Evolutionary conservation across 1,139 yeast species (phyloP), one percentile per base, ranked within the genome.

Genomic region (Candida sp.): DNA sequence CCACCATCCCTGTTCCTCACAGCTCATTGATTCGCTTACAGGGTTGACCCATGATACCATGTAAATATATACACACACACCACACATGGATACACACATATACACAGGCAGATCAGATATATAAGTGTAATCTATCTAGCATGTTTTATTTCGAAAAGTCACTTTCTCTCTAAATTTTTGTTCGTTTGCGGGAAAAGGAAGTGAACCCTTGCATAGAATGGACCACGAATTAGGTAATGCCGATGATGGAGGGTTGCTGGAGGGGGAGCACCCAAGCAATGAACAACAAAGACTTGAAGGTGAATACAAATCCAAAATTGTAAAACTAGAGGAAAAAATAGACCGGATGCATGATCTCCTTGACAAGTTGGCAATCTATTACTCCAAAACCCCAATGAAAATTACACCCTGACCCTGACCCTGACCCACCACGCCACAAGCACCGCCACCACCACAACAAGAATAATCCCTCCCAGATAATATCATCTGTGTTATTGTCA

Each of bases 251-350:
- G 37, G 30, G 23, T 31, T 43, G n/a, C 44, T 23, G 22, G 30
- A 26, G 12, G 50, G 34, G 9, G 45, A 39, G 25, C 33, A 39
- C 27, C 25, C 40, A 12, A 5, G 9, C 11, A 33, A 26, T 38
- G 45, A 44, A 12, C 43, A 43, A 40, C 27, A 9, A 9, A 48
- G 37, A 40, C 35, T 44, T 11, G 47, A 48, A 40, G 33, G 38
- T 7, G 8, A 43, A 31, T 47, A 46, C 38, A 31, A 23, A 22
- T 3, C 7, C 3, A 47, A 32, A 33, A 22, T 43, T 26, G 33
- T 31, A n/a, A 40, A 43, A 33, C 43, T 47, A 12, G 50, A 43
- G 26, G 27, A 37, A 17, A 43, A 47, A 33, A 22, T 47, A 17
- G 42, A 47, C 23, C 17, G 12, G 28, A 38, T 47, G 35, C 38